These are phyloP conservation scores for Tagetes patula DNA, from an alignment of 129 eudicot species.

Conservation along the genomic window DNA sequence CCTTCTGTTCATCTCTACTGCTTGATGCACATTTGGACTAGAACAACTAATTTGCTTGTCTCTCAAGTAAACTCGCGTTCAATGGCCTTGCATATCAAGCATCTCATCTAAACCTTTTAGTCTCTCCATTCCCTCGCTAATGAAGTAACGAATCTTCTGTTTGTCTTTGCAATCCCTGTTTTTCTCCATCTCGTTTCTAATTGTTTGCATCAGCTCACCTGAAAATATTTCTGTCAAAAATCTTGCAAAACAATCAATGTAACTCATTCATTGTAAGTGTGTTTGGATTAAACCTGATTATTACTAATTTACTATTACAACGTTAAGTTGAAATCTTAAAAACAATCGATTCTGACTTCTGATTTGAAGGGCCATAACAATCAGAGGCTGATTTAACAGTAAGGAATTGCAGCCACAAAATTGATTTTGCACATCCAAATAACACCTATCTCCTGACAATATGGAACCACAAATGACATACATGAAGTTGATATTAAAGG, in stretches of 20 bases:
- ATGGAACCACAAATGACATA: not conserved
- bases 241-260: too few relatives aligned
- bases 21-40: not conserved
- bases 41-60: not conserved
- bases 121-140: conserved; percentile 68
- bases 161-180: conserved; percentile 71
- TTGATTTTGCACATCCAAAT: not conserved
- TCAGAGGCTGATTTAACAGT: not conserved
- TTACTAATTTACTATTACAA: too few relatives aligned
- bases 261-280: too few relatives aligned
- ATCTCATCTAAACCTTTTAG: conserved; percentile 66
- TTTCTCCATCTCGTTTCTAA: conserved; percentile 79
- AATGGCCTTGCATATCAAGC: conserved; percentile 52
- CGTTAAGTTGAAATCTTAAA: too few relatives aligned
- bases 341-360: too few relatives aligned
- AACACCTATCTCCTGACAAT: not conserved
- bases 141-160: conserved; percentile 71
- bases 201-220: conserved; percentile 68
- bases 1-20: not conserved
- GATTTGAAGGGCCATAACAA: too few relatives aligned
- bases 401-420: not conserved
- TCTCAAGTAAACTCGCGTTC: not conserved
- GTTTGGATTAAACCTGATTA: too few relatives aligned
- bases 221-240: conserved; percentile 11
- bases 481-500: not conserved